phyloP scores from a whole-genome alignment of 2,329 filamentous ascomycete species.

The Fusarium solani-melongenae region DNA sequence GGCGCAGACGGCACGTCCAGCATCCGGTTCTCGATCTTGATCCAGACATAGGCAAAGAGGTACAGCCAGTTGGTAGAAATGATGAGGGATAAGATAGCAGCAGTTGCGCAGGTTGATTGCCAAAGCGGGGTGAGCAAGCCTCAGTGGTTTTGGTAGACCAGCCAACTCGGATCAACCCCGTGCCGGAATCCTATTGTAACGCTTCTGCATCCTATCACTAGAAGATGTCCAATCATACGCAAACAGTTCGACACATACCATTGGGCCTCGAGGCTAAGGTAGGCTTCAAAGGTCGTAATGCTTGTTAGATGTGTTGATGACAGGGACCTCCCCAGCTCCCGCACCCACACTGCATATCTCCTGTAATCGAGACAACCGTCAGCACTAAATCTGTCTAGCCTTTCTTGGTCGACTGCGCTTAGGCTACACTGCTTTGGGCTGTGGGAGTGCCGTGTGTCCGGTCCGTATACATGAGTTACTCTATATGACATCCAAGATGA shows the following conservation, averaged over 20 bases:
- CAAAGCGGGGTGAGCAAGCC: background rate
- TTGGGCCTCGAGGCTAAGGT: background rate
- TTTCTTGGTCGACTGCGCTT: conserved; percentile 3
- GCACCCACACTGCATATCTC: background rate
- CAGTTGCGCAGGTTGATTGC: background rate
- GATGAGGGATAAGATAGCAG: background rate
- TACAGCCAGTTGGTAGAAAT: background rate
- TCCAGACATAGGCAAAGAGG: conserved; percentile 4
- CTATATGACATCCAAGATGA: background rate
- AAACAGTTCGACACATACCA: background rate
- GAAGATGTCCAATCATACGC: background rate
- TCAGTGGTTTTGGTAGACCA: background rate
- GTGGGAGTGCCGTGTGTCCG: background rate
- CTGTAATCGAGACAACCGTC: background rate
- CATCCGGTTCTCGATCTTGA: conserved; percentile 13
- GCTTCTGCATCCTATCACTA: background rate
- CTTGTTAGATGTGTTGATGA: background rate
- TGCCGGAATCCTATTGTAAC: background rate
- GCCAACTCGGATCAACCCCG: background rate
- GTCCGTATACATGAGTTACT: background rate
- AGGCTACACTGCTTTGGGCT: conserved; percentile 9
- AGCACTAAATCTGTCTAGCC: conserved; percentile 2
- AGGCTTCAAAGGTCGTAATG: background rate
- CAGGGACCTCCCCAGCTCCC: background rate
- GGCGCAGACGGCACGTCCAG: conserved; percentile 12